phyloP scores from a whole-genome alignment of 2,329 filamentous ascomycete genomes.

The Sphaerostilbella broomeana region DNA sequence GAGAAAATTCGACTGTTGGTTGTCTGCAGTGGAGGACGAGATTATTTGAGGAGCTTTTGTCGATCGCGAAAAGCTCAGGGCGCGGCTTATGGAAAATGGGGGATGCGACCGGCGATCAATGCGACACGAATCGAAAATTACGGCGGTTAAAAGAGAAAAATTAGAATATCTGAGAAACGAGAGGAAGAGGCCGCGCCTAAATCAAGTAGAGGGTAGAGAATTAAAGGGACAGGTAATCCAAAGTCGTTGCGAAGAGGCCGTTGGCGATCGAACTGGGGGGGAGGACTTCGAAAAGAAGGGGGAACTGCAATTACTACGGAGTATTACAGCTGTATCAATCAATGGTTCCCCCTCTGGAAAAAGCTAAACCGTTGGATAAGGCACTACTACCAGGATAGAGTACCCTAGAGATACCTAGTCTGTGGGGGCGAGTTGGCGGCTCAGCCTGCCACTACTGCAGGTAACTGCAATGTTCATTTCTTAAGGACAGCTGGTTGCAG shows the following conservation, averaged over 20 bases:
- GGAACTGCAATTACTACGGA: background rate
- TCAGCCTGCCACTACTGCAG: too few species aligned
- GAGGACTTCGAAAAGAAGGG: background rate
- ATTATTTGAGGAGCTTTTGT: too few species aligned
- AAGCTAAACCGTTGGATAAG: conserved; percentile 10
- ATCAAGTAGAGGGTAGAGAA: background rate
- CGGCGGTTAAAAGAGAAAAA: too few species aligned
- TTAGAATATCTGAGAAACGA: background rate
- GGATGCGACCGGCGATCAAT: background rate
- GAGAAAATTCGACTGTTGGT: background rate
- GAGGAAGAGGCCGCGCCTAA: background rate
- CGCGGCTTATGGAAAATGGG: too few species aligned
- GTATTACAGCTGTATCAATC: too few species aligned
- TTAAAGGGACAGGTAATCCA: background rate
- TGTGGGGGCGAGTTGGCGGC: too few species aligned
- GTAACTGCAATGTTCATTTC: too few species aligned
- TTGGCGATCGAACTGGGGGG: background rate
- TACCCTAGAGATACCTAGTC: conserved; percentile 8
- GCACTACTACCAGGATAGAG: too few species aligned
- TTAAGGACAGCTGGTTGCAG: too few species aligned
- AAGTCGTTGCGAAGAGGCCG: background rate
- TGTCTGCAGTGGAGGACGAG: background rate
- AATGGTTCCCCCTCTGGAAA: conserved; percentile 6
- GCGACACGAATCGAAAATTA: too few species aligned
- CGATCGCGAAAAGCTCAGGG: too few species aligned